Evolutionary conservation across 192 early-diverging fungal genomes (phyloP).

Genomic region (Coemansia sp.): DNA sequence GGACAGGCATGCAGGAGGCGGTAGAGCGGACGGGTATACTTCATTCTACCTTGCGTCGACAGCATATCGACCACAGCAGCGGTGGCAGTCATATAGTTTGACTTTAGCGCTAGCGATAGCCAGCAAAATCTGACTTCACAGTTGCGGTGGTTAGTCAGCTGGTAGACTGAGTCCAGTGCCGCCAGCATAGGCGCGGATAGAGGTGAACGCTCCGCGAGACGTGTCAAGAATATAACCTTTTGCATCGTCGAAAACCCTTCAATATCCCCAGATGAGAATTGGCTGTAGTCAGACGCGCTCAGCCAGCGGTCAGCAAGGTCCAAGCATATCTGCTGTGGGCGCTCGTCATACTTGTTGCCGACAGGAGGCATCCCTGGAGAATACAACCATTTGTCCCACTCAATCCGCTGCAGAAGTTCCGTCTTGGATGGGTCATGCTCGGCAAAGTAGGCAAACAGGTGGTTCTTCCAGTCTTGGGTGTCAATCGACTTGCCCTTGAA

Average conservation of each 20-base stretch:
- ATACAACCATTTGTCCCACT: constrained; percentile 91
- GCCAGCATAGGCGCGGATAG: constrained; percentile 62
- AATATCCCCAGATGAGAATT: constrained; percentile 66
- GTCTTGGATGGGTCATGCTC: constrained; percentile 64
- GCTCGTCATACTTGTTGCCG: constrained; percentile 79
- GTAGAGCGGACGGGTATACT: constrained; percentile 86
- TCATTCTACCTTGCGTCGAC: constrained; percentile 91
- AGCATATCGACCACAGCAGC: constrained; percentile 78
- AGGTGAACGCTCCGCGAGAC: constrained; percentile 62
- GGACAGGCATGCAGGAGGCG: constrained; percentile 65
- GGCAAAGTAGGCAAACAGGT: constrained; percentile 78
- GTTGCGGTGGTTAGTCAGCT: constrained; percentile 70
- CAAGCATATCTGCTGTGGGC: constrained; percentile 78
- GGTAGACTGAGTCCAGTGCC: constrained; percentile 72
- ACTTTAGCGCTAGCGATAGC: constrained; percentile 78
- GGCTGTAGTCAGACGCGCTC: constrained; percentile 52
- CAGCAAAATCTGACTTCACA: constrained; percentile 87
- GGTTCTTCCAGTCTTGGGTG: constrained; percentile 85
- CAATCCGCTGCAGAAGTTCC: constrained; percentile 73
- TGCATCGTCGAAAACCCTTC: constrained; percentile 73
- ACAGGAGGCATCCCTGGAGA: constrained; percentile 90
- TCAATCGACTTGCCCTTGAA: constrained; percentile 89
- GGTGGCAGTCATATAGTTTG: constrained; percentile 74
- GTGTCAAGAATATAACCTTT: constrained; percentile 83
- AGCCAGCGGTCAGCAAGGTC: constrained; percentile 80